These are phyloP conservation scores for Vitis cinerea DNA, from an alignment of 164 flowering plant species.

Conservation along the genomic window DNA sequence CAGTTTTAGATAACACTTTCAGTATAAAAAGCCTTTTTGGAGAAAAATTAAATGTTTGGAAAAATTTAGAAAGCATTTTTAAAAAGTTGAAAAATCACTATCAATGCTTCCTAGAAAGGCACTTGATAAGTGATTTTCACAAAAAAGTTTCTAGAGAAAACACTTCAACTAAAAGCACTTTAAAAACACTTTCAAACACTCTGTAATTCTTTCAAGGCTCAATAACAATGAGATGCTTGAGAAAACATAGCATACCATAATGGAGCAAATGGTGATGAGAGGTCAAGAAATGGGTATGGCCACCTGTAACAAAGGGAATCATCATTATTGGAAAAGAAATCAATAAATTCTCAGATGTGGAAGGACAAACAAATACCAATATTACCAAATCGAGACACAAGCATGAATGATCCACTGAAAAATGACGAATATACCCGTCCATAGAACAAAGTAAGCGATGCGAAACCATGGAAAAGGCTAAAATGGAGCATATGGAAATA, in stretches of 20 bases:
- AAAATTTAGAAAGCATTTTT: too few species aligned
- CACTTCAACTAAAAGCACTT: too few species aligned
- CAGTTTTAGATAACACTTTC: too few species aligned
- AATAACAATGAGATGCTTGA: too few species aligned
- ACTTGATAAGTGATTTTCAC: too few species aligned
- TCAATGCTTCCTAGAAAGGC: too few species aligned
- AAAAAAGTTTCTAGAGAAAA: too few species aligned
- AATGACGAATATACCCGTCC: constrained; percentile 43
- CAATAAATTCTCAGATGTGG: neutral
- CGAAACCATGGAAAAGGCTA: constrained; percentile 53
- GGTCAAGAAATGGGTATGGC: constrained; percentile 63
- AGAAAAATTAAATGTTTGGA: too few species aligned
- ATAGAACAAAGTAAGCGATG: constrained; percentile 45
- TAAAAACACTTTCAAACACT: too few species aligned
- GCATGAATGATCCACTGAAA: constrained; percentile 60
- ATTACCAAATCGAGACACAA: constrained; percentile 36
- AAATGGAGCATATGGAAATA: neutral
- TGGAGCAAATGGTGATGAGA: constrained; percentile 54
- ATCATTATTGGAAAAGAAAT: neutral
- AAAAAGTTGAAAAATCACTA: too few species aligned
- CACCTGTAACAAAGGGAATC: constrained; percentile 36
- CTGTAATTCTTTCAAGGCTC: too few species aligned
- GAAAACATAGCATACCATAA: constrained; percentile 39
- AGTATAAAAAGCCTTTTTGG: too few species aligned
- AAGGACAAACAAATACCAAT: neutral